Base-by-base conservation (phyloP, 306 rosid species). In the Vachellia collinsii region DNA sequence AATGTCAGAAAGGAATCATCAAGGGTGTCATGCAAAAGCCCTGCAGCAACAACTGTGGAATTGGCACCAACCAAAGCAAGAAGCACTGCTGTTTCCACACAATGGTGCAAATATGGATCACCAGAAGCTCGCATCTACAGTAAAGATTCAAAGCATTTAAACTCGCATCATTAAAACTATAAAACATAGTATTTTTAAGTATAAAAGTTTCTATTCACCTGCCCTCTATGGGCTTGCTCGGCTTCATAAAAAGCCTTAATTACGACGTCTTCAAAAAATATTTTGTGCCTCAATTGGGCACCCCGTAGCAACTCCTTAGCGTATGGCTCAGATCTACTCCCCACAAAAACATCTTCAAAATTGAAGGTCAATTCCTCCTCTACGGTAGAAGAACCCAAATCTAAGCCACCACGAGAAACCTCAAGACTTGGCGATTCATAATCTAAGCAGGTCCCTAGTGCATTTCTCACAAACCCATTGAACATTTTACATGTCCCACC, bases 191-290 rank as follows among this genome's bases (percentile, higher is more conserved):
- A 50, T 43, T 11, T 34, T 7, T 36, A 29, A 53, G 36, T 7
- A 62, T 29, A 65, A 20, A 78, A 75, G 65, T 43, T 47, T 72
- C 17, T 50, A 37, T 67, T 77, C 81, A 93, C 99, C 97, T 95
- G 98, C 81, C 98, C 99, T 84, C 93, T 86, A 76, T 95, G 99
- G 0, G 98, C 99, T 79, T 89, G 93, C 90, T 95, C 98, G 8
- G 98, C 99, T 84, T 95, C 92, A 56, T 86, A 89, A 80, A 95
- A 95, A 23, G 99, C 99, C 89, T 92, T 93, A 39, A 95, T 82
- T 8, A 95, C 97, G 51, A 90, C 90, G 75, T 93, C 97, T 42
- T 95, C 99, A 20, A 77, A 78, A 75, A 95, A 95, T 71, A 95
- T 92, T 87, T 87, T 90, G 75, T 95, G 98, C 80, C 88, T 81